Evolutionary conservation across 1,284 basidiomycete genomes (phyloP), one percentile per base, ranked within the genome.

Genomic region (Schizopora paradoxa): DNA sequence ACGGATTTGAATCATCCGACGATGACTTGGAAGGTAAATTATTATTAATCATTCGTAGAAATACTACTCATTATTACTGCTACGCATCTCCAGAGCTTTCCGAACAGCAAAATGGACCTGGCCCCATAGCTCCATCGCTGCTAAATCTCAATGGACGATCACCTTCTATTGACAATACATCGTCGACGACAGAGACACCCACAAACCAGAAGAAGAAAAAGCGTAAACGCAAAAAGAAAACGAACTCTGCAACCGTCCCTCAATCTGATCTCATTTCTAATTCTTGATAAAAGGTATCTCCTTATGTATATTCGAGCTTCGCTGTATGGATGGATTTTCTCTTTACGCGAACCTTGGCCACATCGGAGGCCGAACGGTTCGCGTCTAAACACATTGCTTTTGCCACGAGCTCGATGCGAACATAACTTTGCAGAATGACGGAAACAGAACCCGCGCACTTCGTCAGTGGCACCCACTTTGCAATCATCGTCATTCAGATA

Each of bases 111-210:
- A n/a, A n/a, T n/a, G n/a, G n/a, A n/a, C n/a, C n/a, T n/a, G n/a
- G n/a, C n/a, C n/a, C n/a, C n/a, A n/a, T n/a, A n/a, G n/a, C n/a
- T 41, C 48, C 64, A 2, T 72, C 76, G 10, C 51, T 84, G 16
- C 63, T 84, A 22, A 85, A 85, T 52, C 66, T 85, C 10, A 61
- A 60, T 19, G 76, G 77, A 1, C 73, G 74, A n/a, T 71, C 66
- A 13, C 49, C 64, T 34, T 62, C 58, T 21, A 60, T 61, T 16
- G 56, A 60, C 14, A 14, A 32, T 60, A 64, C 26, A 55, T 55
- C 28, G 69, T 67, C 28, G 58, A 59, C n/a, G 58, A 60, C 10
- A 45, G 35, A 13, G 47, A 46, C 13, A 54, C 51, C 19, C 55
- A 54, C 23, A 52, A 45, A 48, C 44, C 55, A 25, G 60, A 56